Percentiles rank a stretch among this genome's conserved stretches.
Evolutionary conservation across 192 early-diverging fungal genomes (phyloP).

Genomic region (Podila verticillata): DNA sequence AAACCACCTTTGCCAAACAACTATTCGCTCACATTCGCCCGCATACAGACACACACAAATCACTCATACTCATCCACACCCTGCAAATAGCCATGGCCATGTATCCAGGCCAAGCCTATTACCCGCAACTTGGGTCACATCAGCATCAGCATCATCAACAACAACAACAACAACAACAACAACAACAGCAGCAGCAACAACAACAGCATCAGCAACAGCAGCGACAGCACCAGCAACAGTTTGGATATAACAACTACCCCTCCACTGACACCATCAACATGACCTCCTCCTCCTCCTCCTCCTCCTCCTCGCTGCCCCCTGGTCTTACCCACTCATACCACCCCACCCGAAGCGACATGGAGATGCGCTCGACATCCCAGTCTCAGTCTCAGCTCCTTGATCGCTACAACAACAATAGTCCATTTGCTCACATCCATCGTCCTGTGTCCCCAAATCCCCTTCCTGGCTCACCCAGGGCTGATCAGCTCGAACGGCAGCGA

Average conservation of each 20-base stretch:
- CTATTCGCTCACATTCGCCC: background rate
- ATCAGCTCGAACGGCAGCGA: background rate
- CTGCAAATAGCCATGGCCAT: background rate
- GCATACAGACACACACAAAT: too few species aligned
- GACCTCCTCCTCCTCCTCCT: background rate
- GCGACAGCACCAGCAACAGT: background rate
- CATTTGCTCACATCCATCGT: background rate
- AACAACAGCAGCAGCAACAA: conserved; percentile 3
- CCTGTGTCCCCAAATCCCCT: background rate
- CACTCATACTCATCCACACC: too few species aligned
- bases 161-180: conserved; percentile 15
- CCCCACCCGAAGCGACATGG: background rate
- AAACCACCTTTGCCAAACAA: background rate
- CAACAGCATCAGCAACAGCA: conserved; percentile 1
- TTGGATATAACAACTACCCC: background rate
- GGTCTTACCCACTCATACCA: background rate
- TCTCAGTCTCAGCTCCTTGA: background rate
- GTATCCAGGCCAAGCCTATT: background rate
- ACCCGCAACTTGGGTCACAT: background rate
- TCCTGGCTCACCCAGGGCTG: background rate
- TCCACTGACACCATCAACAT: conserved; percentile 2
- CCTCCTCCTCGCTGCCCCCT: background rate
- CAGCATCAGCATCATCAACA: background rate
- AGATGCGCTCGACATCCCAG: background rate
- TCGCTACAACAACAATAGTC: conserved; percentile 8